These are phyloP conservation scores for Neopestalotiopsis clavispora DNA, from an alignment of 2,329 filamentous ascomycete genomes.

Conservation along the genomic window DNA sequence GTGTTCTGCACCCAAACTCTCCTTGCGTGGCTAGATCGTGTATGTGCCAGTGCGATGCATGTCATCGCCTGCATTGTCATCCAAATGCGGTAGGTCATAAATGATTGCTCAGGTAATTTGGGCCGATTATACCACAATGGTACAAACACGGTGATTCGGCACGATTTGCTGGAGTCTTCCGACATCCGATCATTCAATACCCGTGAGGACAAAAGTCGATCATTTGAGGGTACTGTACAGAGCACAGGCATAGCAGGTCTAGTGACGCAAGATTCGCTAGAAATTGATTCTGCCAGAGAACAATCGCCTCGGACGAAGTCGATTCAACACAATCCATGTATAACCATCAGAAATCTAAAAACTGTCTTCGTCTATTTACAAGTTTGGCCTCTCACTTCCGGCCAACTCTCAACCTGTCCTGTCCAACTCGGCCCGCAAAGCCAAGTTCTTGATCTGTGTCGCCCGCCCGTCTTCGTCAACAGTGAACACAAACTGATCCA, in stretches of 20 bases:
- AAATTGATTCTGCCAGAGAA: no score
- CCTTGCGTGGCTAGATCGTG: background rate
- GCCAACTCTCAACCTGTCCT: conserved; percentile 14
- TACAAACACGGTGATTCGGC: background rate
- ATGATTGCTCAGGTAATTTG: background rate
- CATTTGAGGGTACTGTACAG: no score
- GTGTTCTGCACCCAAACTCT: background rate
- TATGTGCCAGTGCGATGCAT: background rate
- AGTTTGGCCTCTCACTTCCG: background rate
- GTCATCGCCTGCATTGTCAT: background rate
- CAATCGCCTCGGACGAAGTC: no score
- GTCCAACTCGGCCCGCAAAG: conserved; percentile 27
- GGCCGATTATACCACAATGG: background rate
- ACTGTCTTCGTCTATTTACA: background rate
- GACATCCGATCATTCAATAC: background rate
- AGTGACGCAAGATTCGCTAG: no score
- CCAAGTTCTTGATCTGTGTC: conserved; percentile 30
- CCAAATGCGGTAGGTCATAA: background rate
- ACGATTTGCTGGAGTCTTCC: background rate
- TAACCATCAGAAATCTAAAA: background rate
- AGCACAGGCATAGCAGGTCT: no score
- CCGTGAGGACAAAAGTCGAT: no score
- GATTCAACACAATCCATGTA: background rate
- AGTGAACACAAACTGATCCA: conserved; percentile 36
- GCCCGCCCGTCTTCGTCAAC: conserved; percentile 25